phyloP scores from a whole-genome alignment of 495 filamentous ascomycete genomes.

The Tuber brumale region DNA sequence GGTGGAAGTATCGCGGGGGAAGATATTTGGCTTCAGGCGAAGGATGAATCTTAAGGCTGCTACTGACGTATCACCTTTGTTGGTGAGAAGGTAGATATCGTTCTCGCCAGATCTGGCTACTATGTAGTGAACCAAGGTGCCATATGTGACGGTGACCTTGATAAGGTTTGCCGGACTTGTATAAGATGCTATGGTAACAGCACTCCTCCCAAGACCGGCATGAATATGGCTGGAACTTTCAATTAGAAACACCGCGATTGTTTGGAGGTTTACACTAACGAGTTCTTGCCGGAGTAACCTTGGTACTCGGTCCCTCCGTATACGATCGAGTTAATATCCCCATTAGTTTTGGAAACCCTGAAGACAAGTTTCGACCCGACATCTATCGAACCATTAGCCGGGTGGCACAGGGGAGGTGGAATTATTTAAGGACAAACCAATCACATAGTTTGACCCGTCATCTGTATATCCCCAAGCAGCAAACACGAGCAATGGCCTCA shows the following conservation, averaged over 20 bases:
- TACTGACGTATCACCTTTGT: constrained; percentile 23
- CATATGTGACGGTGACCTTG: constrained; percentile 25
- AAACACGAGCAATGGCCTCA: constrained; percentile 23
- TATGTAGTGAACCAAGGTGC: constrained; percentile 21
- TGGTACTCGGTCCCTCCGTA: constrained; percentile 26
- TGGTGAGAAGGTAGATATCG: constrained; percentile 28
- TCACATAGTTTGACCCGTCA: constrained; percentile 24
- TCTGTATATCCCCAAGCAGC: constrained; percentile 26
- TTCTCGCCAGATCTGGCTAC: constrained; percentile 25
- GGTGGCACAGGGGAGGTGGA: background rate
- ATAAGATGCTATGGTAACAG: constrained; percentile 22
- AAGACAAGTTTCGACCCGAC: constrained; percentile 21
- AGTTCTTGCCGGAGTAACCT: constrained; percentile 23
- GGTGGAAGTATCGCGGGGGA: constrained; percentile 19
- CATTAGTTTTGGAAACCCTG: constrained; percentile 28
- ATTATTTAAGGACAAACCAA: constrained; percentile 4
- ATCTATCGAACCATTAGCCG: constrained; percentile 9
- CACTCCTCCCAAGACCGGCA: constrained; percentile 23
- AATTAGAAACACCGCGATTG: constrained; percentile 1
- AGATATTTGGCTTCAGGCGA: constrained; percentile 26
- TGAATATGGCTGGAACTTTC: constrained; percentile 16
- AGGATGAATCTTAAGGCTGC: constrained; percentile 25
- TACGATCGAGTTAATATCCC: constrained; percentile 29
- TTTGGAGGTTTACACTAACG: background rate
- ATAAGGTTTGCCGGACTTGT: constrained; percentile 19